Percentiles rank a stretch among this genome's conserved stretches.
phyloP scores from a whole-genome alignment of 2,329 filamentous ascomycete genomes.

The Verticillium dahliae region DNA sequence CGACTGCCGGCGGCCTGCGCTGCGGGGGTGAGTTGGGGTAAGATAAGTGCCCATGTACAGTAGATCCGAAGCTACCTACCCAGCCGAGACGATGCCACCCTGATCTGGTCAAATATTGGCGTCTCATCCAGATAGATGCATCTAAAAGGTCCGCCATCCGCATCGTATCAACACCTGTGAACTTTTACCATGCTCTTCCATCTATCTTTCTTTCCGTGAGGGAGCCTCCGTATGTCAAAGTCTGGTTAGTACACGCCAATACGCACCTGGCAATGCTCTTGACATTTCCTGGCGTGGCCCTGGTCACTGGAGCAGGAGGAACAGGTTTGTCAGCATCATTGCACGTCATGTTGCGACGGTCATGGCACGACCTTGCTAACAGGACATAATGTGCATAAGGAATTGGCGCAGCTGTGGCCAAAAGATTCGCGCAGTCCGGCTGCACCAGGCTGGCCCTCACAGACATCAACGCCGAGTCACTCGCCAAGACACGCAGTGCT shows the following conservation, averaged over 20 bases:
- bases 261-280: constrained; percentile 1
- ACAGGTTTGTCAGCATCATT: constrained; percentile 25
- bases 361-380: background rate
- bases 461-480: constrained; percentile 36
- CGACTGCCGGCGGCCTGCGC: background rate
- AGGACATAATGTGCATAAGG: constrained; percentile 25
- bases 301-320: constrained; percentile 41
- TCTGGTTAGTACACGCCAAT: background rate
- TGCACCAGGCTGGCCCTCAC: constrained; percentile 47
- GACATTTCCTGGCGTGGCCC: constrained; percentile 34
- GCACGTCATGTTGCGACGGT: background rate
- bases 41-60: background rate
- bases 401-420: constrained; percentile 47
- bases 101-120: no score
- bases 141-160: background rate
- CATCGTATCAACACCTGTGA: background rate
- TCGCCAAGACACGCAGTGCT: constrained; percentile 26
- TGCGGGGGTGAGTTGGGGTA: background rate
- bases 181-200: no score
- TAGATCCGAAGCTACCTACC: background rate
- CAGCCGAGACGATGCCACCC: background rate
- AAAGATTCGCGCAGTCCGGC: constrained; percentile 41
- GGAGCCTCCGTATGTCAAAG: no score
- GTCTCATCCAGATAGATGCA: background rate
- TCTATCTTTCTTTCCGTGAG: no score